phyloP scores from a whole-genome alignment of 768 basidiomycete genomes.

The Leucocoprinus birnbaumii region DNA sequence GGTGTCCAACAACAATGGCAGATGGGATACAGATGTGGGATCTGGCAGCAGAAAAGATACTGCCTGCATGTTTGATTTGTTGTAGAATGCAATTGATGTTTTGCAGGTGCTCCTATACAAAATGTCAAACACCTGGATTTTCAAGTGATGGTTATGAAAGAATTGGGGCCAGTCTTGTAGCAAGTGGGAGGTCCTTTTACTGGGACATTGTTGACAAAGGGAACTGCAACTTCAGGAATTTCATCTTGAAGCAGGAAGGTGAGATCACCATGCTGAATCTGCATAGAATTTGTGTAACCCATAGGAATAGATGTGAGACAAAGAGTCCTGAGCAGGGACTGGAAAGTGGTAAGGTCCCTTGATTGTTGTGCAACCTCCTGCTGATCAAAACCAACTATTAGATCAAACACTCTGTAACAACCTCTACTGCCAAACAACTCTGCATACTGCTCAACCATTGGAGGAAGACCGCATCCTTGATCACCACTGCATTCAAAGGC shows the following conservation, averaged over 20 bases:
- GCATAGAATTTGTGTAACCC: slow-evolving; percentile 25
- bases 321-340: slow-evolving; percentile 27
- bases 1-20: slow-evolving; percentile 22
- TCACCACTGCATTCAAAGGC: slow-evolving; percentile 17
- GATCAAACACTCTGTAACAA: slow-evolving; percentile 18
- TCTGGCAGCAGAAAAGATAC: slow-evolving; percentile 30
- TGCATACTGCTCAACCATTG: slow-evolving; percentile 14
- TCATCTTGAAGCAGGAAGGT: slow-evolving; percentile 27
- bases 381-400: slow-evolving; percentile 30
- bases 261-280: slow-evolving; percentile 31
- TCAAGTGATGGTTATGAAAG: slow-evolving; percentile 27
- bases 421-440: slow-evolving; percentile 15
- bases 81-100: slow-evolving; percentile 17
- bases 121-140: slow-evolving; percentile 28
- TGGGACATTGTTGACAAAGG: slow-evolving; percentile 23
- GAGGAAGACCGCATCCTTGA: slow-evolving; percentile 17
- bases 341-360: slow-evolving; percentile 37
- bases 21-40: slow-evolving; percentile 6
- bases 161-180: slow-evolving; percentile 19
- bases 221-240: slow-evolving; percentile 19
- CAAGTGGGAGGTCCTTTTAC: slow-evolving; percentile 20
- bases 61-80: slow-evolving; percentile 23
- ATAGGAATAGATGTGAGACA: slow-evolving; percentile 31
- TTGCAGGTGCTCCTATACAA: slow-evolving; percentile 26
- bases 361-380: slow-evolving; percentile 23